These are phyloP conservation scores for Penicillium sp. DNA, from an alignment of 2,329 filamentous ascomycete genomes.

Conservation along the genomic window DNA sequence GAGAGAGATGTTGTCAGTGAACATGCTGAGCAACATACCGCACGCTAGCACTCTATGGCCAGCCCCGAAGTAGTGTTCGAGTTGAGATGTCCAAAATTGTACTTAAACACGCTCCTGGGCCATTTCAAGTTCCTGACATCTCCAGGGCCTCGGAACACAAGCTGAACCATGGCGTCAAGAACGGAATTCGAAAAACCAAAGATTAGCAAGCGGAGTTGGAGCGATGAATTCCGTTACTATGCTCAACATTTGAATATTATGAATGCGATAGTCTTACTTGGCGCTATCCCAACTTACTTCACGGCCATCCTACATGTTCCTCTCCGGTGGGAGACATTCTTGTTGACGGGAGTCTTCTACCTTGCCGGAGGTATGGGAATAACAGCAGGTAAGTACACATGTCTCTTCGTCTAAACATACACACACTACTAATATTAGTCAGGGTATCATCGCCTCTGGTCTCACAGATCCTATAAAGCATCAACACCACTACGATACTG, in stretches of 20 bases:
- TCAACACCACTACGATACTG: background rate
- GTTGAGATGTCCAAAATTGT: background rate
- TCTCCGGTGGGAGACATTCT: background rate
- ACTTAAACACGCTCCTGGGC: background rate
- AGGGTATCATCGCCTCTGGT: slow-evolving; percentile 13
- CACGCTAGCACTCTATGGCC: background rate
- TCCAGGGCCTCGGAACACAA: too few species aligned
- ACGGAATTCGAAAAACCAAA: background rate
- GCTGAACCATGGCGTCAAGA: background rate
- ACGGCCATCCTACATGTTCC: background rate
- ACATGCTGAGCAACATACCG: background rate
- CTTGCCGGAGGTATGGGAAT: background rate
- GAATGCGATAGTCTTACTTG: background rate
- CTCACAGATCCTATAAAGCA: slow-evolving; percentile 7
- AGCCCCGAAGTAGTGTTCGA: background rate
- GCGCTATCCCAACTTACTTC: background rate
- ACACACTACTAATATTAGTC: background rate
- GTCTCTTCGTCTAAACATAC: background rate
- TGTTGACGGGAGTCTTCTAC: background rate
- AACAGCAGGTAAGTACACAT: background rate
- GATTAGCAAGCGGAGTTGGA: background rate
- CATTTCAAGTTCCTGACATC: background rate
- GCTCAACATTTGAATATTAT: background rate
- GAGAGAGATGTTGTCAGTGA: background rate
- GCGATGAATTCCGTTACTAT: background rate